These are phyloP conservation scores for Phytophthora multivora DNA, from an alignment of 352 stramenopile genomes.

Conservation along the genomic window DNA sequence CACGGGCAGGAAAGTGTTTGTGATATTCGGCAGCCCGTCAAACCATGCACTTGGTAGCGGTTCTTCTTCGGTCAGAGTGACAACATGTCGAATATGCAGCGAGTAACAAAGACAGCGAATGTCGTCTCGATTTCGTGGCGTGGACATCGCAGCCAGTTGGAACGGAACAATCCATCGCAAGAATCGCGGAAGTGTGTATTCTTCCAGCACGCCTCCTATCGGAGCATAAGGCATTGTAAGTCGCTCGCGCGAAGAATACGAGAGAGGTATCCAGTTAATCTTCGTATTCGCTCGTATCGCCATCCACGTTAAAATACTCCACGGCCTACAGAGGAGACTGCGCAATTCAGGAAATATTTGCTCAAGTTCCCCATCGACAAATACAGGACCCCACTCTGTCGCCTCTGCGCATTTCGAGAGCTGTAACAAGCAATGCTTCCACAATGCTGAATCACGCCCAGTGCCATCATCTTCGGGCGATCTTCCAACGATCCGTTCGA, in stretches of 20 bases:
- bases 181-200: constrained; percentile 43
- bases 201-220: neutral
- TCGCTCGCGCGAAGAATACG: constrained; percentile 13
- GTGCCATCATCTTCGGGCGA: neutral
- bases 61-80: constrained; percentile 48
- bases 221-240: constrained; percentile 5
- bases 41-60: constrained; percentile 41
- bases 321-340: constrained; percentile 20
- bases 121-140: constrained; percentile 37
- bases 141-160: constrained; percentile 48
- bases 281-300: constrained; percentile 9
- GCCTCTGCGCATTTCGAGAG: constrained; percentile 24
- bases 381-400: constrained; percentile 46
- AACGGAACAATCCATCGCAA: constrained; percentile 55
- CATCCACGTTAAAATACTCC: constrained; percentile 26
- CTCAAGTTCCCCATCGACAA: constrained; percentile 27
- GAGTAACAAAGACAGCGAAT: constrained; percentile 35
- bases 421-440: constrained; percentile 25
- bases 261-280: constrained; percentile 3
- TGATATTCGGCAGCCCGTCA: constrained; percentile 18
- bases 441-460: constrained; percentile 3
- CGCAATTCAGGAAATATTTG: constrained; percentile 35
- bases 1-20: constrained; percentile 55
- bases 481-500: constrained; percentile 4
- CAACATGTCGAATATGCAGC: constrained; percentile 38